Conservation (phyloP, 257 asterid species). For the Solanum megistacrolobum region DNA sequence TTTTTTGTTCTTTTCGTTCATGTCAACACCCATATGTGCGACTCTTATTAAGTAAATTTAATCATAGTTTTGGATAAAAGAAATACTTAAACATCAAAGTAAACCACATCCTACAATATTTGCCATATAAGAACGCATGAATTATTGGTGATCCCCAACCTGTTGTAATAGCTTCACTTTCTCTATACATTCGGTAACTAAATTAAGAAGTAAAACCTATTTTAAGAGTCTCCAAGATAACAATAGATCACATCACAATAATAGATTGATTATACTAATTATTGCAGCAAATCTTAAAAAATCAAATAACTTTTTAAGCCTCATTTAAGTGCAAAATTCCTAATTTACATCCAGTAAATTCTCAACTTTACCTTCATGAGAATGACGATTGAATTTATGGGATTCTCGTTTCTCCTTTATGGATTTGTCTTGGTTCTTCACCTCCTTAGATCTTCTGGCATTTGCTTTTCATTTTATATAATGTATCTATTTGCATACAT, state of each 20-base stretch:
- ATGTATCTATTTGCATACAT: background rate
- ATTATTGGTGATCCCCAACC: too few relatives aligned
- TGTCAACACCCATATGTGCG: too few relatives aligned
- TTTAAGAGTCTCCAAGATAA: background rate
- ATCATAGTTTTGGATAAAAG: background rate
- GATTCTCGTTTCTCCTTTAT: background rate
- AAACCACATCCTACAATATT: background rate
- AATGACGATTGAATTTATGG: background rate
- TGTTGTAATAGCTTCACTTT: too few relatives aligned
- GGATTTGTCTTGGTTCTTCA: background rate
- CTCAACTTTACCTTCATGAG: background rate
- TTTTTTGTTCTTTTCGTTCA: too few relatives aligned
- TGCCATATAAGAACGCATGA: too few relatives aligned
- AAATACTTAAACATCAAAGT: background rate
- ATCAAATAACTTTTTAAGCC: too few relatives aligned
- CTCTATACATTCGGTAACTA: background rate
- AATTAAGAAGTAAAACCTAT: background rate
- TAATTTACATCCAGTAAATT: background rate
- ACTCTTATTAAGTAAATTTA: too few relatives aligned
- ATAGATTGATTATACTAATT: too few relatives aligned
- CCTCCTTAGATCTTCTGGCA: background rate
- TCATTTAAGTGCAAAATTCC: background rate
- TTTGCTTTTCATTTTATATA: background rate
- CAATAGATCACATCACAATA: background rate
- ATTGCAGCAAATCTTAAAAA: background rate